A percentile compares a stretch with the other conserved stretches of the same genome.
Conservation (phyloP, 306 rosid genomes). For the Sindora glabra region DNA sequence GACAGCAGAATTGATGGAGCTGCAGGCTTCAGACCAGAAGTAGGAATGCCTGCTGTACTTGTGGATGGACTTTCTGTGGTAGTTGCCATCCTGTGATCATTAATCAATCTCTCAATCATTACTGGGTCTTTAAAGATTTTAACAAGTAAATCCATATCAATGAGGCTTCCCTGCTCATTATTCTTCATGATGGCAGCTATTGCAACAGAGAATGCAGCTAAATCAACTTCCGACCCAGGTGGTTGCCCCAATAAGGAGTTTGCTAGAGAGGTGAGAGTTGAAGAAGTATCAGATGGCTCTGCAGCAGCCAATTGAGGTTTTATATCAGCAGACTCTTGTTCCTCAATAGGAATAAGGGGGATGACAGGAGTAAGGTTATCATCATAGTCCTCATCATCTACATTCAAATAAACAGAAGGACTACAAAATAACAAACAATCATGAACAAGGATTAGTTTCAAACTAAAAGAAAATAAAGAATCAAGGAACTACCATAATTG, state of each 20-base stretch:
- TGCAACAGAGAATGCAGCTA: conserved; percentile 41
- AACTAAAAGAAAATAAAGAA: background rate
- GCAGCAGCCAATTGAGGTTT: conserved; percentile 7
- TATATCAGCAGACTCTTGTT: conserved; percentile 27
- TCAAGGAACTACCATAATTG: background rate
- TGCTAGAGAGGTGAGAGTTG: background rate
- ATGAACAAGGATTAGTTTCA: conserved; percentile 1
- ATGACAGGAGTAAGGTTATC: conserved; percentile 46
- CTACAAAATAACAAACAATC: conserved; percentile 21
- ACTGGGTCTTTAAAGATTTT: conserved; percentile 51
- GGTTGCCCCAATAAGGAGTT: conserved; percentile 11
- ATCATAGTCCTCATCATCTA: conserved; percentile 33
- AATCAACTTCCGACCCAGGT: conserved; percentile 26
- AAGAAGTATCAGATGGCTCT: background rate
- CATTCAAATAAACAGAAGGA: conserved; percentile 36
- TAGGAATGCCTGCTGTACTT: background rate
- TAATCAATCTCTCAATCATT: conserved; percentile 45
- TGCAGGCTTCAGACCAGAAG: conserved; percentile 8
- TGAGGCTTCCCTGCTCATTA: conserved; percentile 41
- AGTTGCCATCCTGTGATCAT: conserved; percentile 6
- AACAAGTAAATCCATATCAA: conserved; percentile 53
- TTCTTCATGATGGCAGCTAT: conserved; percentile 33
- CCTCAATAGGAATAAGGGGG: conserved; percentile 54
- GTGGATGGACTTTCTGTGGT: conserved; percentile 8
- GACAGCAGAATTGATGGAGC: conserved; percentile 12